A percentile compares a stretch with the other conserved stretches of the same genome.
These are phyloP conservation scores for Botrytis deweyae DNA, from an alignment of 2,329 filamentous ascomycete species.

Conservation along the genomic window DNA sequence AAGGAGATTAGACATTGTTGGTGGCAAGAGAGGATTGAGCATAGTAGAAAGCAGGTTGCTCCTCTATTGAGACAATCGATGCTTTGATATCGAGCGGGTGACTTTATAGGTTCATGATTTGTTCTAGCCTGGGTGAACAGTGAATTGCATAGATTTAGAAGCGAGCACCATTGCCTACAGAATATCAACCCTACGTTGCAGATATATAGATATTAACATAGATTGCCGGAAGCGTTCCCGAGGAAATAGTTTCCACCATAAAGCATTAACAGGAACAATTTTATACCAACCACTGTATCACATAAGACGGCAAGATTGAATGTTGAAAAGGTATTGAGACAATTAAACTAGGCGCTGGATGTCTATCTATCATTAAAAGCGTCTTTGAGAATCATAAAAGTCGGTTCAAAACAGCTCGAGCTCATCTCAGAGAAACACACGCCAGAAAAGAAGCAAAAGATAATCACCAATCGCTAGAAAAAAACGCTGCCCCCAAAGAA, in stretches of 20 bases:
- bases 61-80: conserved; percentile 59
- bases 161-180: not conserved
- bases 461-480: not conserved
- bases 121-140: not conserved
- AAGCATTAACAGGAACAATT: not conserved
- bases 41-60: conserved; percentile 68
- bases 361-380: not conserved
- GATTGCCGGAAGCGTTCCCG: too few species aligned
- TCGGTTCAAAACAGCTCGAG: not conserved
- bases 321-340: not conserved
- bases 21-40: conserved; percentile 61
- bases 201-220: not conserved
- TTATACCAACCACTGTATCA: not conserved
- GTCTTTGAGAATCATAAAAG: not conserved
- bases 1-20: conserved; percentile 59
- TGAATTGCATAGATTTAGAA: not conserved
- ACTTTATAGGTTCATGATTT: not conserved
- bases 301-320: not conserved
- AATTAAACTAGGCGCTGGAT: not conserved
- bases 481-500: not conserved
- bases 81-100: not conserved
- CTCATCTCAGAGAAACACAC: not conserved
- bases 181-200: not conserved
- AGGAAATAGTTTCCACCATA: not conserved
- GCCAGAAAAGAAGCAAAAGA: not conserved